Evolutionary conservation across 2,329 filamentous ascomycete species (phyloP), one percentile per base, ranked within the genome.

Genomic region (Fusarium protoensiforme): DNA sequence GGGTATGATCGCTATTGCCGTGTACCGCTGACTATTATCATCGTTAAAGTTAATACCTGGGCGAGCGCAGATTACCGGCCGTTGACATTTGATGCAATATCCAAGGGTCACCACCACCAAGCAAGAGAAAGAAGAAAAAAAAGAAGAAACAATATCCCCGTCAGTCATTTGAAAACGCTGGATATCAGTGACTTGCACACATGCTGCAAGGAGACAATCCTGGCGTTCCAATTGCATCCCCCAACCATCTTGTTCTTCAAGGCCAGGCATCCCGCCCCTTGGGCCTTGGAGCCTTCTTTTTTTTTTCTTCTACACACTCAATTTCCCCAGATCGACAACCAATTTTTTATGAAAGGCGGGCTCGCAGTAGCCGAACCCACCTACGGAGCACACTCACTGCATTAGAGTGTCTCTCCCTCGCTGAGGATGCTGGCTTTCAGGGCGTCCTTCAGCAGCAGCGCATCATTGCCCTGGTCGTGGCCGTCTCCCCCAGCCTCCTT

Each of bases 391-490:
- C 43, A 29, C 24, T 29, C 56, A 43, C 48, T 57, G 41, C 48
- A 51, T 53, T 53, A n/a, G 57, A n/a, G 46, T 29, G 46, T 31
- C 48, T 54, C 58, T 53, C 64, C 35, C 31, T 60, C 27, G 31
- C 51, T 54, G 71, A 72, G 72, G 48, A 77, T 77, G 75, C 75
- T 76, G 64, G 68, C 66, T 73, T 70, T 48, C 69, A 75, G 74
- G 74, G 69, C 72, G 62, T 58, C 57, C 68, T 66, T 60, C 46
- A 51, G 24, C 46, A 51, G 46, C 46, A 51, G 27, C 27, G 18
- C 24, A 29, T 29, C 46, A 51, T 51, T 31, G 46, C 46, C 24
- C 46, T 18, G 46, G 46, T 51, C 69, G 63, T 58, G 66, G 46
- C 60, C 68, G 64, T 67, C 66, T 56, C 62, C 71, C 75, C 53